A percentile compares a stretch with the other conserved stretches of the same genome.
Evolutionary conservation across 2,329 filamentous ascomycete genomes (phyloP).

Genomic region (Neophaeococcomyces aloes): DNA sequence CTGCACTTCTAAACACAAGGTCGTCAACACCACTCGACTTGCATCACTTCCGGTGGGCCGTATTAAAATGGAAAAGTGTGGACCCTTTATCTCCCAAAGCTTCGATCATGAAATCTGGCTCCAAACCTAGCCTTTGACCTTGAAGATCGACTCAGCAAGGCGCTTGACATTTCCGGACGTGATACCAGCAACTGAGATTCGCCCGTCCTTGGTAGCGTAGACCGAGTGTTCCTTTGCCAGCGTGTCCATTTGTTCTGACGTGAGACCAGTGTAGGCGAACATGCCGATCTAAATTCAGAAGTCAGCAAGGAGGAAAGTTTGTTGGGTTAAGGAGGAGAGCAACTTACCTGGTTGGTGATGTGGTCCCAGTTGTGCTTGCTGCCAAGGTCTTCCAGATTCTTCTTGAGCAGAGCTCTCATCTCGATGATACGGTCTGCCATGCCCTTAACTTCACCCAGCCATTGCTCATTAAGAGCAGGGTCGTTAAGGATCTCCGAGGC

Average conservation of each 20-base stretch:
- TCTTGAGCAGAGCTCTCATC: constrained; percentile 90
- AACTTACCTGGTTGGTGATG: constrained; percentile 69
- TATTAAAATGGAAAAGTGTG: neutral
- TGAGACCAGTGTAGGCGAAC: constrained; percentile 97
- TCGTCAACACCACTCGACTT: neutral
- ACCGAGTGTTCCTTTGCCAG: constrained; percentile 94
- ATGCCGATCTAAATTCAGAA: constrained; percentile 64
- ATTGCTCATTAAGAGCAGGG: constrained; percentile 75
- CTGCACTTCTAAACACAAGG: neutral
- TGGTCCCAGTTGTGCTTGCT: constrained; percentile 98
- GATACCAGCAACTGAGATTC: constrained; percentile 42
- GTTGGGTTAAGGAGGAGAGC: neutral
- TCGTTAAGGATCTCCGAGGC: constrained; percentile 86
- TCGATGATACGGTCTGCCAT: constrained; percentile 99
- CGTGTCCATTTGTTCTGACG: constrained; percentile 77
- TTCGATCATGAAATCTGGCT: neutral
- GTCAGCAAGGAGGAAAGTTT: constrained; percentile 7
- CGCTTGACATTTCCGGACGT: constrained; percentile 40
- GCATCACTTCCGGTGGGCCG: no score
- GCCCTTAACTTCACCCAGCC: constrained; percentile 91
- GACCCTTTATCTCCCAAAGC: neutral
- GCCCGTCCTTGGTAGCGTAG: constrained; percentile 74
- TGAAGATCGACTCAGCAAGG: constrained; percentile 42
- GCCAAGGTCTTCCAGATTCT: constrained; percentile 87
- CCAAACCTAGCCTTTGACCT: constrained; percentile 36